Conservation (phyloP, 2,329 filamentous ascomycete genomes). For the Lachnellula hyalina region DNA sequence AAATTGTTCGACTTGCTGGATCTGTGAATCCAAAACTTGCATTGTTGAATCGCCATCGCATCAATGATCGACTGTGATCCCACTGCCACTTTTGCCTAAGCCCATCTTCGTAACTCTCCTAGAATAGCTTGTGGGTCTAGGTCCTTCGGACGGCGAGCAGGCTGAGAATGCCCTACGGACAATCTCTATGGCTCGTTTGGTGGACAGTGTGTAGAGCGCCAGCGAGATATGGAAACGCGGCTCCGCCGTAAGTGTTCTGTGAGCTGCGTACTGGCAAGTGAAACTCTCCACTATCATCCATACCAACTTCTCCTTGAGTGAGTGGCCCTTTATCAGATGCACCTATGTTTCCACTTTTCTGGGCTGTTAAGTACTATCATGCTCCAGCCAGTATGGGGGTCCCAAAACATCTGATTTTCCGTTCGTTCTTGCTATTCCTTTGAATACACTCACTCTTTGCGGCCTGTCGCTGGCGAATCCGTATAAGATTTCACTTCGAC, state of each 20-base stretch:
- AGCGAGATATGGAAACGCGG: conserved; percentile 10
- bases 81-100: too few relatives aligned
- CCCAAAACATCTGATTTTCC: background rate
- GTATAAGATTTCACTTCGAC: conserved; percentile 13
- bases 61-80: background rate
- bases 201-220: background rate
- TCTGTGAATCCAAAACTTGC: conserved; percentile 12
- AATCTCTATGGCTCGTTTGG: background rate
- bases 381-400: conserved; percentile 1
- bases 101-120: background rate
- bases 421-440: conserved; percentile 5
- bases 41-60: conserved; percentile 12
- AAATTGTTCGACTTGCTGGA: conserved; percentile 4
- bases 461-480: conserved; percentile 23
- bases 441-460: conserved; percentile 5
- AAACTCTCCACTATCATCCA: conserved; percentile 6
- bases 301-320: background rate
- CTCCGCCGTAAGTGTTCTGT: conserved; percentile 6
- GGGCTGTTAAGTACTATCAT: conserved; percentile 1
- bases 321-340: background rate
- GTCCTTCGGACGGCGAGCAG: conserved; percentile 9
- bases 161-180: background rate
- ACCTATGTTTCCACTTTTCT: conserved; percentile 3
- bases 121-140: conserved; percentile 5
- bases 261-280: conserved; percentile 2